Evolutionary conservation across 1,139 yeast genomes (phyloP).

Genomic region (Yamadazyma jaroonii): DNA sequence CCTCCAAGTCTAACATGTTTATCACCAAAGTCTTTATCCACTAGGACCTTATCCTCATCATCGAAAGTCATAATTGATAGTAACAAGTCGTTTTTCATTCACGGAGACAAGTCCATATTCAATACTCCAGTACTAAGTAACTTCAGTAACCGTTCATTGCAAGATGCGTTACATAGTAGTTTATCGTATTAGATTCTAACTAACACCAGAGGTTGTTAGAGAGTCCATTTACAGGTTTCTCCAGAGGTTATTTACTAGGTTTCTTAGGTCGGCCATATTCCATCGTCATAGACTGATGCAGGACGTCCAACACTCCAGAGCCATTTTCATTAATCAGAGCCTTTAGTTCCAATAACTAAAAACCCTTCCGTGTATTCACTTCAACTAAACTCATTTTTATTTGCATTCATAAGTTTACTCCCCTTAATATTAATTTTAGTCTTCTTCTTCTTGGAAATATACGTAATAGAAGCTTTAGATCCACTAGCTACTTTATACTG

Average conservation of each 20-base stretch:
- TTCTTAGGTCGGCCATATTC: no score
- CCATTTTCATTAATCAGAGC: no score
- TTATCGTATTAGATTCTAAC: conserved; percentile 3
- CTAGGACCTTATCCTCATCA: conserved; percentile 27
- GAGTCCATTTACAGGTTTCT: no score
- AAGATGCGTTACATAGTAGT: conserved; percentile 28
- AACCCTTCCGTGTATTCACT: not conserved
- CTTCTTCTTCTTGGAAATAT: conserved; percentile 36
- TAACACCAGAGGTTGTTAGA: no score
- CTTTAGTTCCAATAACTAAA: no score
- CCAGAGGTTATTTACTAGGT: no score
- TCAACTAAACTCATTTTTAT: conserved; percentile 6
- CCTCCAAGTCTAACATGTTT: conserved; percentile 18
- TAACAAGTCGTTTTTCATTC: conserved; percentile 42
- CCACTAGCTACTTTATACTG: conserved; percentile 57
- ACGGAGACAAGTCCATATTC: conserved; percentile 40
- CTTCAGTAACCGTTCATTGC: conserved; percentile 31
- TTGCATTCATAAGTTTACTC: conserved; percentile 3
- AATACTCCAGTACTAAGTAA: conserved; percentile 37
- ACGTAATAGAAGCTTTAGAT: conserved; percentile 58
- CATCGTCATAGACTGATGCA: no score
- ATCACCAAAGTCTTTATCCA: conserved; percentile 4
- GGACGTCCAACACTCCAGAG: no score
- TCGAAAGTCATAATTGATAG: conserved; percentile 49
- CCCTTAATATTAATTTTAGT: conserved; percentile 6